Base-by-base conservation (phyloP, 2,329 filamentous ascomycete genomes). In the Colletotrichum sp. region DNA sequence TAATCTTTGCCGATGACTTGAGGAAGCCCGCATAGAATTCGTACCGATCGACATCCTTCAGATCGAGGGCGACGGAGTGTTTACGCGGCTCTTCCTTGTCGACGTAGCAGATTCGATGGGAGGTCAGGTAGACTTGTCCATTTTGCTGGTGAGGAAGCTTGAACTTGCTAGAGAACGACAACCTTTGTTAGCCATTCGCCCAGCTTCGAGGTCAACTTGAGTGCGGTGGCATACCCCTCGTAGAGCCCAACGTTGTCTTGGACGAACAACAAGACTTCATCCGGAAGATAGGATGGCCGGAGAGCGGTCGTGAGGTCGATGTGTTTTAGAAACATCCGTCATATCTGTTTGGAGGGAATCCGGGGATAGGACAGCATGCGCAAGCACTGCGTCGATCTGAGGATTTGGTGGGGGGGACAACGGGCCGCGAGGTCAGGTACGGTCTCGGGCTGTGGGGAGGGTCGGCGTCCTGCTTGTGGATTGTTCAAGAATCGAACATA, bases 211-310 rank as follows among this genome's bases (percentile, higher is more conserved):
- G 4, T 32, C n/a, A 21, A 38, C 48, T 21, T 48, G 65, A n/a
- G 28, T 56, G 30, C 21, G 66, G 26, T 36, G 64, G 87, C 92
- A 86, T 90, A 98, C 96, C 97, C 97, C 90, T 98, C 95, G 87
- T 99, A 99, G 77, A 99, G 89, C 79, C 97, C 97, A 81, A 99
- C 96, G 84, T 95, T 96, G 89, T 98, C 96, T 87, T 98, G 96
- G 74, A 99, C 96, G 86, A 98, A 98, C 75, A 99, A 90, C 70
- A 98, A 89, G 79, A 95, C 94, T 90, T 99, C 97, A 89, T 98
- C 97, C 82, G 95, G 94, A 79, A 98, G 91, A 83, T 98, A 94
- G 76, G 94, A 94, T 81, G 97, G 97, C 89, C 97, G 94, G 83
- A 98, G 91, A 83, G 97, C 97, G 87, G 96, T 98, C 74, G 97